Conservation (phyloP, 1,284 basidiomycete genomes). For the Cutaneotrichosporon dermatis region DNA sequence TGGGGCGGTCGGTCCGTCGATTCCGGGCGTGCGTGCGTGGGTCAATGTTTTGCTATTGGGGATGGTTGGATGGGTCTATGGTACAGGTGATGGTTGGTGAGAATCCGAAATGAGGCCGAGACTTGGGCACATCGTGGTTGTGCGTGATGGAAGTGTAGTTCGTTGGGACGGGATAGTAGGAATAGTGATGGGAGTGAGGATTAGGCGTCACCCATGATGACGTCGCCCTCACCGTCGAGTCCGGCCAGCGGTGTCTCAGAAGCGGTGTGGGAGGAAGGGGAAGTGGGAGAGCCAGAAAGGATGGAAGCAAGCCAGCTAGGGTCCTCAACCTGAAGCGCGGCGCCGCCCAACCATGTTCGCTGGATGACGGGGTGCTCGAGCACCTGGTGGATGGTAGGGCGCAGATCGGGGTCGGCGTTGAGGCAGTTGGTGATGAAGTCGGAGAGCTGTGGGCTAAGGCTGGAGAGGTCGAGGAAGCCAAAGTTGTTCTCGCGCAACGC, state of each 20-base stretch:
- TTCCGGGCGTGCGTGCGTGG: too few species aligned
- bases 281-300: conserved; percentile 19
- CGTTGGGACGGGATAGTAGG: too few species aligned
- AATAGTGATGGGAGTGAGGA: too few species aligned
- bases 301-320: conserved; percentile 40
- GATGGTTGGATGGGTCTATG: too few species aligned
- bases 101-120: too few species aligned
- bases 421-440: conserved; percentile 73
- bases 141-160: too few species aligned
- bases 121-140: too few species aligned
- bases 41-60: too few species aligned
- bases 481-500: conserved; percentile 88
- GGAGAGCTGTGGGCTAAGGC: conserved; percentile 67
- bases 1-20: too few species aligned
- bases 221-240: conserved; percentile 18
- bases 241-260: background rate
- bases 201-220: conserved; percentile 17
- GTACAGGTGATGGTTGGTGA: too few species aligned
- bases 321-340: conserved; percentile 46
- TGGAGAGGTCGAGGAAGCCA: conserved; percentile 70
- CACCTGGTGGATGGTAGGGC: conserved; percentile 61
- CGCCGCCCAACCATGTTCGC: conserved; percentile 57
- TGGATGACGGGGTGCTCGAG: conserved; percentile 64
- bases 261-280: background rate
- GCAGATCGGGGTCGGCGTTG: conserved; percentile 62